phyloP scores from a whole-genome alignment of 441 rosid genomes.

The Populus tomentosa region DNA sequence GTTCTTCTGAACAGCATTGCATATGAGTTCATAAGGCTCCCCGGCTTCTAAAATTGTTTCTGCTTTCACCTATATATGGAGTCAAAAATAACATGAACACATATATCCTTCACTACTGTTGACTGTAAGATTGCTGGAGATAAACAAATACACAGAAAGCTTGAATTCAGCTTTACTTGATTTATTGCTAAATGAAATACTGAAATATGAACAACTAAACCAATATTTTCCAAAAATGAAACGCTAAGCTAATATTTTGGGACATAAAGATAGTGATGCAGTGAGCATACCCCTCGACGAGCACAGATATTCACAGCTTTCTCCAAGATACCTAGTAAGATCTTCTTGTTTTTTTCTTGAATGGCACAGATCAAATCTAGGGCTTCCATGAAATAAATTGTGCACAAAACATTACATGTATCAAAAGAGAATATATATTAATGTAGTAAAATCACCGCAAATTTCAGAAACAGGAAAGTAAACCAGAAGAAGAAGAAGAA shows the following conservation, averaged over 20 bases:
- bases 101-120: background rate
- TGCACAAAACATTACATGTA: too few species aligned
- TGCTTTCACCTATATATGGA: conserved; percentile 19
- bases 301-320: conserved; percentile 43
- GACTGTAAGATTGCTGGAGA: background rate
- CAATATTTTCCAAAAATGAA: too few species aligned
- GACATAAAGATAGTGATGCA: too few species aligned
- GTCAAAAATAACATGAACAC: background rate
- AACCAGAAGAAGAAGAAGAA: too few species aligned
- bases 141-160: too few species aligned
- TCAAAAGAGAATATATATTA: too few species aligned
- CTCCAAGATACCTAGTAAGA: conserved; percentile 39
- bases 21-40: conserved; percentile 27
- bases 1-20: conserved; percentile 19
- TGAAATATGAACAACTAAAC: too few species aligned
- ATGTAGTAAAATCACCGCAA: too few species aligned
- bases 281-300: conserved; percentile 36
- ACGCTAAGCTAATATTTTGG: too few species aligned
- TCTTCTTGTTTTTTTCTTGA: conserved; percentile 25
- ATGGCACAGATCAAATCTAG: conserved; percentile 13
- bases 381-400: conserved; percentile 16
- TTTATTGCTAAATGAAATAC: too few species aligned
- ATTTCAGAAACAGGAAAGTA: too few species aligned
- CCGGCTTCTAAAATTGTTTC: conserved; percentile 33
- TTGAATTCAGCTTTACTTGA: too few species aligned